Base-by-base conservation (phyloP, 306 rosid species). In the Vigna radiata region DNA sequence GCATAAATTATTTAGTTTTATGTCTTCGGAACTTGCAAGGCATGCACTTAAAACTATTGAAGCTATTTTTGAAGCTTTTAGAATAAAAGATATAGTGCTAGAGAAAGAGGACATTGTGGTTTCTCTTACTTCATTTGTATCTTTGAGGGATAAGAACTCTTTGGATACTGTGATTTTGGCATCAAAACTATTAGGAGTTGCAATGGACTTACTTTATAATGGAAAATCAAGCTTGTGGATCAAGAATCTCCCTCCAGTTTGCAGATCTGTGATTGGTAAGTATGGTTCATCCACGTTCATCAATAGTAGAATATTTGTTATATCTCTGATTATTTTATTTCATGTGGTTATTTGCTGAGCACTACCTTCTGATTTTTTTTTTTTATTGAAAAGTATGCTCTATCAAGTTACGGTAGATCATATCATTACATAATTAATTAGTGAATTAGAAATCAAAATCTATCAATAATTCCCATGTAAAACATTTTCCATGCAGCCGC, bases 181-280 rank as follows among this genome's bases (percentile, higher is more conserved):
- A 19, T 82, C 88, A 77, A 81, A 83, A 36, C 78, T 89, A 80
- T 87, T 95, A 81, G 83, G 81, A 70, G 80, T 65, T 68, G 85
- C 89, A 70, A 76, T 90, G 85, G 85, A 81, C 49, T 36, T 82
- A 60, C 94, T 90, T 79, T 84, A 73, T 81, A 79, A 69, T 17
- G 82, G 86, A 83, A 84, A 87, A 72, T 67, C 88, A 50, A 85
- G 85, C 72, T 54, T 77, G 46, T 86, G 90, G 88, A 75, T 85
- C 71, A 92, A 67, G 82, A 89, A 84, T 62, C 91, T 90, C 81
- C 86, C 93, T 59, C 76, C 81, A 49, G 96, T 92, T 83, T 90
- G 90, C 80, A 82, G 87, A 69, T 88, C 94, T 72, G 9, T 89
- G 80, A 85, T 90, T 43, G 97, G 98, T 95, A 88, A 59, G 85